Base-by-base conservation (phyloP, 257 asterid species). In the Gentiana straminea region DNA sequence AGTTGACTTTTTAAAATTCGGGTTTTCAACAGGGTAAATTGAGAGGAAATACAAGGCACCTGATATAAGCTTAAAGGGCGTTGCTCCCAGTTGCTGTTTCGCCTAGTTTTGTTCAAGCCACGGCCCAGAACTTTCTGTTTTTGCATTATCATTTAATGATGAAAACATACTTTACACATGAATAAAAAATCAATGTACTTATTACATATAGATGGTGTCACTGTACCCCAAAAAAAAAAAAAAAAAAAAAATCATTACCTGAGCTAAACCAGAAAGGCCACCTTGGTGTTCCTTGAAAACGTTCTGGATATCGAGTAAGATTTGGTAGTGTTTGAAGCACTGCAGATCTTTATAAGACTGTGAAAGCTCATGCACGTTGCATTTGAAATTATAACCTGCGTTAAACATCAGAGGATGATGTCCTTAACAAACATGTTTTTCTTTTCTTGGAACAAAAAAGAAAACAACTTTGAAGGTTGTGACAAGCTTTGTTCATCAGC, bases 81-180 rank as follows among this genome's bases (percentile, higher is more conserved):
- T 60, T 81, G 81, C 86, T 90, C 97, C 97, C 96, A 90, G 58
- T 86, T 80, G 88, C 94, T 90, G 63, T 86, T 86, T 64, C 96
- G 79, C 72, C 97, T 82, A 2, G 96, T 86, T 75, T 90, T 90
- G 66, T 86, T 86, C 70, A 90, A 70, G 55, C 89, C 84, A 55
- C 74, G 65, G 35, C 97, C 97, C 77, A 90, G 44, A 62, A 86
- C 77, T 78, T 80, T 90, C 96, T 86, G 77, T 48, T 11, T 60
- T 67, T 64, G 59, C 68, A 66, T 57, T 34, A 35, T 45, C 12
- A 53, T 62, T 33, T 24, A 24, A 24, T 24, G 24, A 24, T 24
- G 24, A 24, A 24, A 24, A 24, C 24, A 24, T 24, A 24, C 24
- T 24, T 24, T 24, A 24, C 24, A 24, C 24, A 24, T 24, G 24